Evolutionary conservation across 2,329 filamentous ascomycete species (phyloP).

Genomic region (Pyrenophora graminea): DNA sequence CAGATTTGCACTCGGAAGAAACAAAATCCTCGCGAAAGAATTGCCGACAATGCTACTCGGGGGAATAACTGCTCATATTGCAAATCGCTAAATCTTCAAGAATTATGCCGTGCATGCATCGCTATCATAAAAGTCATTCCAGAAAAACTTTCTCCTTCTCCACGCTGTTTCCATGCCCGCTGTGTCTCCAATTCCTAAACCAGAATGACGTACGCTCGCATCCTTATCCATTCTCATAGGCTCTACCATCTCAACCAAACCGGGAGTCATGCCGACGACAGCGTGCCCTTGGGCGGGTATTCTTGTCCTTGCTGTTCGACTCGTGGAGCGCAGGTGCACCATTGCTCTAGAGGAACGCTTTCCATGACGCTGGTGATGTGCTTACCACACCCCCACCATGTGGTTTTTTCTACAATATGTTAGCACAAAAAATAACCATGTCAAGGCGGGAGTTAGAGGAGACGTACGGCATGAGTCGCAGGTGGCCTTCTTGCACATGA

Average conservation of each 20-base stretch:
- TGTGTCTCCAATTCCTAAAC: not conserved
- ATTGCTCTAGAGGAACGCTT: slow-evolving; percentile 59
- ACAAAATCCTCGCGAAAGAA: no score
- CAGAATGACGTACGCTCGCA: not conserved
- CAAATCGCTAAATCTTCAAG: no score
- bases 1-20: no score
- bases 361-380: slow-evolving; percentile 68
- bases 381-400: slow-evolving; percentile 69
- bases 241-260: slow-evolving; percentile 4
- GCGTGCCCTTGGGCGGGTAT: slow-evolving; percentile 66
- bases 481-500: slow-evolving; percentile 68
- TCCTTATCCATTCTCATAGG: not conserved
- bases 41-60: no score
- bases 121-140: no score
- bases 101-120: no score
- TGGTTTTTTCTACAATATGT: slow-evolving; percentile 55
- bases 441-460: not conserved
- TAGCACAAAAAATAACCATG: not conserved
- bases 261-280: slow-evolving; percentile 34
- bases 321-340: slow-evolving; percentile 69
- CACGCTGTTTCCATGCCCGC: not conserved
- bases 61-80: no score
- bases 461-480: slow-evolving; percentile 67
- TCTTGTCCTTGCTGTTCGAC: slow-evolving; percentile 63
- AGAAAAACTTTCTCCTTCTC: no score